Conservation (phyloP, 2,329 filamentous ascomycete genomes). For the Aureobasidium sp. region DNA sequence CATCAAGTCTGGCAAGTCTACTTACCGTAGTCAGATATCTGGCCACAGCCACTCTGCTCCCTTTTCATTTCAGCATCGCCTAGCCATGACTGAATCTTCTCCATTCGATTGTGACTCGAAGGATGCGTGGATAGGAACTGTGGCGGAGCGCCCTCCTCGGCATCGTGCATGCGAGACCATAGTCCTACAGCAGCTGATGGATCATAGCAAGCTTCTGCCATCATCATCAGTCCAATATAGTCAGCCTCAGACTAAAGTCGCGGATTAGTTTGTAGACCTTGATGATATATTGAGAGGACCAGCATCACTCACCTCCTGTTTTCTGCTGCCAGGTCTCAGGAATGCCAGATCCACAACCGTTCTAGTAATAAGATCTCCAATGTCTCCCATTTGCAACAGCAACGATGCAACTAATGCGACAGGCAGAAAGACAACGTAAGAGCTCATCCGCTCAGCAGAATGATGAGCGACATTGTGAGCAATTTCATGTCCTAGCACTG, state of each 20-base stretch:
- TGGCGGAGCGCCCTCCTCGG: slow-evolving; percentile 44
- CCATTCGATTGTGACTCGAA: slow-evolving; percentile 55
- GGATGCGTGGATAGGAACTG: slow-evolving; percentile 73
- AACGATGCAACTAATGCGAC: slow-evolving; percentile 27
- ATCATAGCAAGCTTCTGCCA: slow-evolving; percentile 71
- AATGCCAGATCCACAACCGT: slow-evolving; percentile 54
- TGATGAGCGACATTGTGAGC: slow-evolving; percentile 69
- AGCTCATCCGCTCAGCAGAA: slow-evolving; percentile 54
- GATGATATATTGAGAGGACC: background rate
- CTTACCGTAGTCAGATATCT: slow-evolving; percentile 12
- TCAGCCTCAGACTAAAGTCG: slow-evolving; percentile 55
- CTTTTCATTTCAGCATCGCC: slow-evolving; percentile 32
- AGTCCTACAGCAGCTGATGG: slow-evolving; percentile 58
- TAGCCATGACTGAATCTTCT: slow-evolving; percentile 55
- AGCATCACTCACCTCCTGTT: slow-evolving; percentile 45
- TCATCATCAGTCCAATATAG: slow-evolving; percentile 74
- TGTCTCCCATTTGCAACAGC: slow-evolving; percentile 35
- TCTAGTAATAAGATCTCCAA: slow-evolving; percentile 21
- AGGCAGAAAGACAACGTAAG: slow-evolving; percentile 28
- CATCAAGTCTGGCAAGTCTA: background rate
- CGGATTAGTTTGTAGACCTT: background rate
- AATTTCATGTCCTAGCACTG: slow-evolving; percentile 72
- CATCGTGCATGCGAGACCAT: slow-evolving; percentile 50
- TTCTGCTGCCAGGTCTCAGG: slow-evolving; percentile 56
- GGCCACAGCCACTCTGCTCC: slow-evolving; percentile 17